phyloP scores from a whole-genome alignment of 805 yeast species.

The Schwanniomyces vanrijiae region DNA sequence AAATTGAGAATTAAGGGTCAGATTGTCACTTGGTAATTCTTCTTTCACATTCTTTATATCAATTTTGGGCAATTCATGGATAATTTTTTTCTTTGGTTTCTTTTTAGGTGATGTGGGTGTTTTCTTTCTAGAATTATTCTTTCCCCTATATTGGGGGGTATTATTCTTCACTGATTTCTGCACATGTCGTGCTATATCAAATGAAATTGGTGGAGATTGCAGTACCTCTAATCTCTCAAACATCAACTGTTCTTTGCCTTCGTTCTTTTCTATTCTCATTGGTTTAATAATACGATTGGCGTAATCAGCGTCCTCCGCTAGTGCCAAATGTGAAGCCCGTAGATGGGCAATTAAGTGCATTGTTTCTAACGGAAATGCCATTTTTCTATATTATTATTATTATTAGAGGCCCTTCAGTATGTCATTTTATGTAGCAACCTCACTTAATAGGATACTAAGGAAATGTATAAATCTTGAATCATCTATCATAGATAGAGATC shows the following conservation, averaged over 20 bases:
- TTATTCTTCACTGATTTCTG: slow-evolving; percentile 11
- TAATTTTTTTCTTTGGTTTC: not conserved
- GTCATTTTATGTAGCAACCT: not conserved
- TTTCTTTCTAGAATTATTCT: not conserved
- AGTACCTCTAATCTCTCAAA: slow-evolving; percentile 10
- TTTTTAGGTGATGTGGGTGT: not conserved
- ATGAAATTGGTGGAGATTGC: slow-evolving; percentile 33
- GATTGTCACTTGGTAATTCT: not conserved
- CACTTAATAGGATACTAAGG: not conserved
- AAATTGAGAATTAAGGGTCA: not conserved
- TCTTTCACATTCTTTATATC: not conserved
- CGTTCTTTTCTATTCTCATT: slow-evolving; percentile 2
- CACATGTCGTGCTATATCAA: slow-evolving; percentile 22
- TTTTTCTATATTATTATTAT: slow-evolving; percentile 5
- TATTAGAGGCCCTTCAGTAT: not conserved
- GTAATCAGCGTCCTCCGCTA: slow-evolving; percentile 22
- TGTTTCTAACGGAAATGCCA: slow-evolving; percentile 40
- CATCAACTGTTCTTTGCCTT: slow-evolving; percentile 1
- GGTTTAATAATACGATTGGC: slow-evolving; percentile 21
- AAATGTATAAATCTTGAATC: not conserved
- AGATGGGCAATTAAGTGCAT: slow-evolving; percentile 28
- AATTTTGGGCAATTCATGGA: slow-evolving; percentile 3
- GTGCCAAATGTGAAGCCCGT: slow-evolving; percentile 24
- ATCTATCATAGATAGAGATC: not conserved
- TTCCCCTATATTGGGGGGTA: not conserved